Evolutionary conservation across 352 stramenopile genomes (phyloP), one percentile per base, ranked within the genome.

Genomic region (Globisporangium okanoganense): DNA sequence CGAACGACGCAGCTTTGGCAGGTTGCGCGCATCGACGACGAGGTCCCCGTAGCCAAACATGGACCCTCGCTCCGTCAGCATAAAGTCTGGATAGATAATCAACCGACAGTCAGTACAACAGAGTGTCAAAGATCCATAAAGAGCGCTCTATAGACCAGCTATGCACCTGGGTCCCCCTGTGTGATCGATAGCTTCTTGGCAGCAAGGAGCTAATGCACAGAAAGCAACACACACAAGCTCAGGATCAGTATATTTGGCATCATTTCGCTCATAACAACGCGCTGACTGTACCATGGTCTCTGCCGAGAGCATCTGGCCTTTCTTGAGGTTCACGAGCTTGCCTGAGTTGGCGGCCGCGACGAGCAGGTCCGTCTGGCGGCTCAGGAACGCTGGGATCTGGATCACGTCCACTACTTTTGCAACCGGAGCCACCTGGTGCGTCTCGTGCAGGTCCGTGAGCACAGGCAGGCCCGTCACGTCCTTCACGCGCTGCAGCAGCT

Each of bases 31-130:
- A 55, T 96, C 87, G 12, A 95, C 86, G 14, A 96, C 85, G 40
- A 96, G 78, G 58, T 96, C 85, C 13, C 88, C 86, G 43, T 95
- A 94, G 20, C 87, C 88, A 56, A 95, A 93, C 82, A 93, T 95
- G 36, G 77, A 94, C 24, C 88, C 88, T 31, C 88, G 80, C 60
- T 96, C 88, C 24, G 85, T 95, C 49, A 96, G 66, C 58, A 95
- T 77, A n/a, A 96, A 72, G 45, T 94, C 78, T 77, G 38, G 2
- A 27, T 56, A 29, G 64, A 64, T 16, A 66, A 40, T 25, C 57
- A 24, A 4, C 70, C 67, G 29, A n/a, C 13, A 20, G 40, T 45
- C 5, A 58, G 33, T 54, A 33, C 29, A 33, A 33, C 38, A 13
- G 38, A 38, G 29, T 24, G 14, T 18, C 22, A 9, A 20, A 33